Evolutionary conservation across 2,329 filamentous ascomycete genomes (phyloP).

Genomic region (Cercospora sp.): DNA sequence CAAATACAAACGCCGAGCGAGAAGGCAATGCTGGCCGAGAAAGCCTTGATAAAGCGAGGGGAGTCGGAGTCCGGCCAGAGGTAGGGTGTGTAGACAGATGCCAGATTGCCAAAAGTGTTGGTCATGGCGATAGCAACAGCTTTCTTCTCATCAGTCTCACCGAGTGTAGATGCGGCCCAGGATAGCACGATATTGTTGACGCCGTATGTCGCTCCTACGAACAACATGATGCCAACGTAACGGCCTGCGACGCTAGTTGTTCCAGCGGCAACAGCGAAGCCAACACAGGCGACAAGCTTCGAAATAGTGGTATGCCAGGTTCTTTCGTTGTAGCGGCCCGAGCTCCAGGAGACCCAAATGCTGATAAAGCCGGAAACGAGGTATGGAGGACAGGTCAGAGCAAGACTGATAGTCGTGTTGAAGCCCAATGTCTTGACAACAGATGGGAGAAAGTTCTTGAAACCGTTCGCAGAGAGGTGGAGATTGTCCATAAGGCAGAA

Average conservation of each 20-base stretch:
- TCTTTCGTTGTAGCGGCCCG: neutral
- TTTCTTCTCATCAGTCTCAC: constrained; percentile 48
- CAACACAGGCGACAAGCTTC: neutral
- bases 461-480: neutral
- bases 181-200: neutral
- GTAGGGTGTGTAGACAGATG: constrained; percentile 41
- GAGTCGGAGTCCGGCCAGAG: constrained; percentile 35
- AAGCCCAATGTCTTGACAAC: neutral
- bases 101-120: constrained; percentile 32
- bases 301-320: neutral
- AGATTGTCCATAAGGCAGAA: constrained; percentile 8
- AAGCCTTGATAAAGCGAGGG: constrained; percentile 37
- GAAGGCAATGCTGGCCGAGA: constrained; percentile 36
- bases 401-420: neutral
- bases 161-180: constrained; percentile 46
- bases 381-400: neutral
- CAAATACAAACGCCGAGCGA: constrained; percentile 32
- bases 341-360: neutral
- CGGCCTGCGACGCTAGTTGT: neutral
- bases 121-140: constrained; percentile 45
- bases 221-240: neutral
- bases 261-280: neutral
- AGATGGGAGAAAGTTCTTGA: neutral
- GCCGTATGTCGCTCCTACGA: neutral
- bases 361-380: neutral